Conservation (phyloP, 2,329 filamentous ascomycete species). For the Phyllosticta ampelicida region DNA sequence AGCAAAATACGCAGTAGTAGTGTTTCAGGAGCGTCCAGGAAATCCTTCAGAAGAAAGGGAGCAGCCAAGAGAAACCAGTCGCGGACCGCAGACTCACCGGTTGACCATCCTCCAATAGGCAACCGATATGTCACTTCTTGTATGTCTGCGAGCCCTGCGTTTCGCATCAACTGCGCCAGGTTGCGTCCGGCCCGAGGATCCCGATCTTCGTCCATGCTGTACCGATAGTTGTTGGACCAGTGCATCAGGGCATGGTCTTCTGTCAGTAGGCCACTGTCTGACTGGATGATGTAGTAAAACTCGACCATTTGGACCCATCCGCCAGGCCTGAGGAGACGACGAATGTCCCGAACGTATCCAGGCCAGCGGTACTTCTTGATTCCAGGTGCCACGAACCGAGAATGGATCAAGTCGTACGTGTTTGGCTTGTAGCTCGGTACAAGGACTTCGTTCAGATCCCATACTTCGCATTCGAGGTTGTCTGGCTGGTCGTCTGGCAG, state of each 20-base stretch:
- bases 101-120: constrained; percentile 28
- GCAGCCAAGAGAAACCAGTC: background rate
- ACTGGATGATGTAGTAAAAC: constrained; percentile 75
- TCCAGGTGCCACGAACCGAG: constrained; percentile 58
- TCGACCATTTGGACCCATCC: constrained; percentile 90
- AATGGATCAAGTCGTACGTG: constrained; percentile 76
- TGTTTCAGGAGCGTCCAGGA: background rate
- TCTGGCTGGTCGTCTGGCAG: constrained; percentile 25
- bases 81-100: constrained; percentile 21
- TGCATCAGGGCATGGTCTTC: constrained; percentile 31
- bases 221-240: constrained; percentile 27
- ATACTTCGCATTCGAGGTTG: constrained; percentile 24
- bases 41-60: background rate
- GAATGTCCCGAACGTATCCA: constrained; percentile 66
- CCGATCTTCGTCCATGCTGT: constrained; percentile 24
- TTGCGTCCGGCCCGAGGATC: constrained; percentile 24
- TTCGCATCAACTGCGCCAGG: constrained; percentile 20
- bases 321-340: constrained; percentile 57
- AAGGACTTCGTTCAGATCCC: constrained; percentile 30
- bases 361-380: constrained; percentile 64
- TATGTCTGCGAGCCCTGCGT: constrained; percentile 24
- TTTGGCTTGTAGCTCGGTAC: constrained; percentile 50
- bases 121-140: constrained; percentile 20
- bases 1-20: background rate
- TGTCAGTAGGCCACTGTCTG: constrained; percentile 68